Conservation (phyloP, 805 yeast species). For the Cyberlindnera xylosilytica region DNA sequence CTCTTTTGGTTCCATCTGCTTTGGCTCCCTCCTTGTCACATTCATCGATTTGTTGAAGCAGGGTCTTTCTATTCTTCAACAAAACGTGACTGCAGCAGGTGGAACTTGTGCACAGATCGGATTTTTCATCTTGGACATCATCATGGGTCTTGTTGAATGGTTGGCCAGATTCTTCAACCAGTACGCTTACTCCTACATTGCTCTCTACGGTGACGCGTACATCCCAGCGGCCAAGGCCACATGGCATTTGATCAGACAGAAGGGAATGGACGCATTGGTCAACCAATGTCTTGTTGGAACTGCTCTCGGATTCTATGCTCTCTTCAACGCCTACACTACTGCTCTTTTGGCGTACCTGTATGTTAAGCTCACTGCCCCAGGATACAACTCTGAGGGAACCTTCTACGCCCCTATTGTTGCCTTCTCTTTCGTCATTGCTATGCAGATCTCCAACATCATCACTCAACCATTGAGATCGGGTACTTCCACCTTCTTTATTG, state of each 20-base stretch:
- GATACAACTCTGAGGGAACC: slow-evolving; percentile 54
- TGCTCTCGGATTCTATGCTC: slow-evolving; percentile 71
- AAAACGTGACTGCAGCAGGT: slow-evolving; percentile 48
- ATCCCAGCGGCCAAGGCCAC: slow-evolving; percentile 77
- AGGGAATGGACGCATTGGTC: slow-evolving; percentile 81
- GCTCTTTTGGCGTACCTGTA: slow-evolving; percentile 63
- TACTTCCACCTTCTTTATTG: slow-evolving; percentile 77
- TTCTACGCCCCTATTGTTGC: slow-evolving; percentile 74
- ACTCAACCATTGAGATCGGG: slow-evolving; percentile 79
- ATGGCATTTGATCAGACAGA: slow-evolving; percentile 68
- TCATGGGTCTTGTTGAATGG: slow-evolving; percentile 73
- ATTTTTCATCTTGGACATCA: slow-evolving; percentile 51
- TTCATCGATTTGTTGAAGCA: slow-evolving; percentile 65
- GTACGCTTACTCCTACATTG: slow-evolving; percentile 84
- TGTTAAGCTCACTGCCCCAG: slow-evolving; percentile 64
- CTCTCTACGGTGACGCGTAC: slow-evolving; percentile 81
- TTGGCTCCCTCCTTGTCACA: slow-evolving; percentile 75
- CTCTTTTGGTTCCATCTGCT: slow-evolving; percentile 87
- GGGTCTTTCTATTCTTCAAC: slow-evolving; percentile 48
- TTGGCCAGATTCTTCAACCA: slow-evolving; percentile 81
- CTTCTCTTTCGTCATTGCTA: slow-evolving; percentile 66
- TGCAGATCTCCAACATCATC: slow-evolving; percentile 72
- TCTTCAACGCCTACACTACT: slow-evolving; percentile 67
- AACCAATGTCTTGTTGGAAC: slow-evolving; percentile 82
- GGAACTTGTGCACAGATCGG: slow-evolving; percentile 51